A percentile compares a stretch with the other conserved stretches of the same genome.
Evolutionary conservation across 2,329 filamentous ascomycete species (phyloP).

Genomic region (Neonectria ditissima): DNA sequence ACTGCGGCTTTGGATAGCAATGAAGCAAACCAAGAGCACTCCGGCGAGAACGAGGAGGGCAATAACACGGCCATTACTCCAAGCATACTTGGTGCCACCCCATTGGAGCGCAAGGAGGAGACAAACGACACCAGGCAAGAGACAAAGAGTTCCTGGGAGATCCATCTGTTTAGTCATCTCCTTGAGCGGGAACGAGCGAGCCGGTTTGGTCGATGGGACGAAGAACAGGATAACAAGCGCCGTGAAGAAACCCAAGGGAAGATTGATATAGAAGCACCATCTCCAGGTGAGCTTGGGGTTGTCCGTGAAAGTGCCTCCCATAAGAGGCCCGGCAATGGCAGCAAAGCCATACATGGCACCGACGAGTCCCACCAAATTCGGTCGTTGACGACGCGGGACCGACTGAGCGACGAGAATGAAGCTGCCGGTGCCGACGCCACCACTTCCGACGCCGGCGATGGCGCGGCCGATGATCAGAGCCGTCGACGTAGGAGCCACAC

Average conservation of each 20-base stretch:
- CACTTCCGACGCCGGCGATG: slow-evolving; percentile 57
- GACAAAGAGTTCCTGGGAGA: too few species aligned
- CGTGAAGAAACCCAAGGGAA: slow-evolving; percentile 46
- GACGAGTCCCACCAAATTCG: slow-evolving; percentile 48
- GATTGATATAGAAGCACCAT: slow-evolving; percentile 35
- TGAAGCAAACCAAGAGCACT: too few species aligned
- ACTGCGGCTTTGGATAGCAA: too few species aligned
- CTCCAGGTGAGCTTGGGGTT: slow-evolving; percentile 34
- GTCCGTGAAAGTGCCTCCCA: slow-evolving; percentile 50
- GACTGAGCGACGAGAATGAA: slow-evolving; percentile 61
- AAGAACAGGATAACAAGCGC: slow-evolving; percentile 50
- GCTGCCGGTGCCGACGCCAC: slow-evolving; percentile 60
- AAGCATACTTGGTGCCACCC: too few species aligned
- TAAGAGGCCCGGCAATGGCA: slow-evolving; percentile 47
- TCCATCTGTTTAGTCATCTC: too few species aligned
- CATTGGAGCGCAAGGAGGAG: too few species aligned
- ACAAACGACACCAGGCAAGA: too few species aligned
- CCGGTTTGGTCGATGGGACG: slow-evolving; percentile 41
- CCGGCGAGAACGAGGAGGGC: too few species aligned
- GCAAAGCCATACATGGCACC: slow-evolving; percentile 48
- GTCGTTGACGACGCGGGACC: slow-evolving; percentile 45
- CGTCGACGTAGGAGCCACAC: slow-evolving; percentile 55
- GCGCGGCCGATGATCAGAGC: slow-evolving; percentile 63
- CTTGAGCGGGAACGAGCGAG: too few species aligned
- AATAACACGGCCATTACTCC: too few species aligned